Base-by-base conservation (phyloP, 495 filamentous ascomycete species). In the Alectoria sarmentosa region DNA sequence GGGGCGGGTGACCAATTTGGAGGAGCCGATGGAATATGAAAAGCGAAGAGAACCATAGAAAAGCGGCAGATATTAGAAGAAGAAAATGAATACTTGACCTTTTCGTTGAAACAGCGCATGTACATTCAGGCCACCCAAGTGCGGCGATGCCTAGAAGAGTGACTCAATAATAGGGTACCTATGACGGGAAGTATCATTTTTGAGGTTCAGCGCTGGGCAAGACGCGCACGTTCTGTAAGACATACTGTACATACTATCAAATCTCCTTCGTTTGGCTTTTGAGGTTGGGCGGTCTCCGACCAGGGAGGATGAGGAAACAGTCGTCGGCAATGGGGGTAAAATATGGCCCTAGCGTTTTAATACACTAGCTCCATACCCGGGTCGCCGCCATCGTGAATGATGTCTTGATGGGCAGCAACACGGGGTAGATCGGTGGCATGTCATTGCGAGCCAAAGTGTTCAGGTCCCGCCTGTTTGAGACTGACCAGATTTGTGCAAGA, bases 401-500 rank as follows among this genome's bases (percentile, higher is more conserved):
- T 49, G 42, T 37, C 5, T 44, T 19, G 44, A 61, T 34, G 46
- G 42, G 23, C 23, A 23, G 10, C 28, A 14, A 38, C 11, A 13
- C 19, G 30, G 30, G 42, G 17, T 14, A 56, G 21, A 41, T 11
- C n/a, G 9, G 21, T 58, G 41, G 48, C 42, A 65, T 65, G 63
- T 65, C 38, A 55, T 39, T 64, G 23, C 57, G 36, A 58, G 34
- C 32, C 28, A 56, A 54, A 52, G 41, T 55, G 23, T 34, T 54
- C 30, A 60, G 62, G 41, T 44, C 37, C 7, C 30, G n/a, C 30
- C 26, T 38, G 36, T 21, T 23, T 28, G 48, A 57, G 28, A 30
- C 13, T 58, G 38, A 65, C 2, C 61, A 60, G 14, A 62, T 62
- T 32, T 68, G 66, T 54, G 32, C 58, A 62, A 48, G 63, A 44